Conservation (phyloP, 257 asterid species). For the Rhazya stricta region DNA sequence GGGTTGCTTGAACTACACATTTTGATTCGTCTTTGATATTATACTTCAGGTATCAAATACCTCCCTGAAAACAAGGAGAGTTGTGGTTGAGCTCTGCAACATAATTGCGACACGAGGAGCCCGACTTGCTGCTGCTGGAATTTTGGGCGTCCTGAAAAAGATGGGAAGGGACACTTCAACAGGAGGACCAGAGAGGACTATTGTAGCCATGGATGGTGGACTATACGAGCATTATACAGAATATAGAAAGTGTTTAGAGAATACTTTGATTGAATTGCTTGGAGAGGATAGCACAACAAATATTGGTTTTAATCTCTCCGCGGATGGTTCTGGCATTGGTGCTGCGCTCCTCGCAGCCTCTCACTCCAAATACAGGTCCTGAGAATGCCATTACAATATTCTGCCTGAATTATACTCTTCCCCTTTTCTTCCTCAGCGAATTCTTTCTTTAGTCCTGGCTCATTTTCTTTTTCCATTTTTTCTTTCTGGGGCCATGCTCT, state of each 20-base stretch:
- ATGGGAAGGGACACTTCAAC: conserved; percentile 54
- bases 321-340: conserved; percentile 85
- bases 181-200: conserved; percentile 45
- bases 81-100: conserved; percentile 56
- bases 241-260: conserved; percentile 54
- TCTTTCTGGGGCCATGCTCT: not conserved
- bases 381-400: conserved; percentile 12
- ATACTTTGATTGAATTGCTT: conserved; percentile 48
- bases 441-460: not conserved
- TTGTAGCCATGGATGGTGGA: conserved; percentile 83
- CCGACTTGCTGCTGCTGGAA: conserved; percentile 78
- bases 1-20: not conserved
- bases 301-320: conserved; percentile 56
- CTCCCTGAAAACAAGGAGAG: conserved; percentile 49
- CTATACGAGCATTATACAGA: conserved; percentile 66
- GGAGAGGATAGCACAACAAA: conserved; percentile 39
- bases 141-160: conserved; percentile 66
- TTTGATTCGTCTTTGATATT: not conserved
- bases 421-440: not conserved
- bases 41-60: conserved; percentile 50
- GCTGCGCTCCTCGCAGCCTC: conserved; percentile 91
- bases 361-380: conserved; percentile 41
- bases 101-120: conserved; percentile 73
- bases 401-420: not conserved
- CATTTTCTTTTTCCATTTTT: not conserved